phyloP scores from a whole-genome alignment of 352 stramenopile genomes.

The Aphanomyces cochlioides region DNA sequence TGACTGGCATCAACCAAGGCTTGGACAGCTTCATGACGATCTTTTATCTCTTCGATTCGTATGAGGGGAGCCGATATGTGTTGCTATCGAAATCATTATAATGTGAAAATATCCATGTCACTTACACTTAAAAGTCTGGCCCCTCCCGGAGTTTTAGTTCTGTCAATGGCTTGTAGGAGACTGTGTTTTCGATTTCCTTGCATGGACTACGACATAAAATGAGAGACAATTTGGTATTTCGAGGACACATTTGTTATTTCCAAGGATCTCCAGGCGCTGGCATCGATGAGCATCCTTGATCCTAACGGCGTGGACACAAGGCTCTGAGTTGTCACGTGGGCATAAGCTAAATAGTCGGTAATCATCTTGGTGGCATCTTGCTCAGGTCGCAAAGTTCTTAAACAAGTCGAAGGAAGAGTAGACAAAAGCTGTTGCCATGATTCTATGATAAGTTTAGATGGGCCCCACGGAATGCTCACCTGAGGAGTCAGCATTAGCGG shows the following conservation, averaged over 20 bases:
- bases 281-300: slow-evolving; percentile 78
- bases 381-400: slow-evolving; percentile 23
- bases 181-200: slow-evolving; percentile 47
- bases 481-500: slow-evolving; percentile 26
- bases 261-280: slow-evolving; percentile 64
- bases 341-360: slow-evolving; percentile 66
- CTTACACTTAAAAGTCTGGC: slow-evolving; percentile 59
- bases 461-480: too few species aligned
- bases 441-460: too few species aligned
- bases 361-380: slow-evolving; percentile 48
- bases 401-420: too few species aligned
- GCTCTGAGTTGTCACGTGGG: slow-evolving; percentile 39
- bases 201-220: slow-evolving; percentile 36
- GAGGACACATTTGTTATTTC: slow-evolving; percentile 50
- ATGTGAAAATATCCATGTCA: slow-evolving; percentile 17
- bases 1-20: slow-evolving; percentile 51
- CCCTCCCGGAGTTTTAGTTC: slow-evolving; percentile 55
- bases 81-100: slow-evolving; percentile 34
- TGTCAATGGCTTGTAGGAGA: slow-evolving; percentile 65
- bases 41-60: slow-evolving; percentile 49
- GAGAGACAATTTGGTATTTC: neutral
- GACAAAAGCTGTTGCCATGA: too few species aligned
- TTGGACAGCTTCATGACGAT: slow-evolving; percentile 49
- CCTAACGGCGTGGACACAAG: slow-evolving; percentile 47
- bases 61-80: slow-evolving; percentile 62